phyloP scores from a whole-genome alignment of 1,139 yeast species.

The Candida buenavistaensis region DNA sequence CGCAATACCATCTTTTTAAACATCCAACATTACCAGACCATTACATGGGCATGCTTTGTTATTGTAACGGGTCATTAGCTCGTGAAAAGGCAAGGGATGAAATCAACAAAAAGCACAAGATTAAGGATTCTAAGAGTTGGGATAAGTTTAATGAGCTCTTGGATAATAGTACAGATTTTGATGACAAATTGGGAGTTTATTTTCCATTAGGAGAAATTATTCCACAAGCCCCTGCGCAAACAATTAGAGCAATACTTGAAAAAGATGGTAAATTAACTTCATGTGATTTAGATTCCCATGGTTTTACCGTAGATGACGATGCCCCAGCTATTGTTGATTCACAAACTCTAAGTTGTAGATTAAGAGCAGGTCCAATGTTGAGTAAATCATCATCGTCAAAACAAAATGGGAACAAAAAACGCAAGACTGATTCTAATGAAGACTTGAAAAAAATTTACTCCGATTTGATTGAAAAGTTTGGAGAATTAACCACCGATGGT shows the following conservation, averaged over 20 bases:
- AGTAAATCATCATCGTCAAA: constrained; percentile 18
- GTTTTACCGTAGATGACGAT: constrained; percentile 60
- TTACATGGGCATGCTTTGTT: constrained; percentile 95
- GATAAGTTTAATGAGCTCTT: constrained; percentile 60
- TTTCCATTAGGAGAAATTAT: constrained; percentile 89
- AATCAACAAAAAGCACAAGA: constrained; percentile 48
- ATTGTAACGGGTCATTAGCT: constrained; percentile 88
- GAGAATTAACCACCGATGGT: constrained; percentile 52
- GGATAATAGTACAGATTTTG: constrained; percentile 23
- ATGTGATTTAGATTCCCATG: constrained; percentile 18
- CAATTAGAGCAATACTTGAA: constrained; percentile 46
- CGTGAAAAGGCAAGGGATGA: constrained; percentile 73
- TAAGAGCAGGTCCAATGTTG: constrained; percentile 74
- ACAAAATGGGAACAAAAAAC: background rate
- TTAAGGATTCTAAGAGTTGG: constrained; percentile 51
- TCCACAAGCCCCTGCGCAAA: constrained; percentile 71
- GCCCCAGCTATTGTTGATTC: constrained; percentile 80
- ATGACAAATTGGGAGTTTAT: constrained; percentile 67
- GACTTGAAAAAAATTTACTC: constrained; percentile 23
- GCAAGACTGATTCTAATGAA: constrained; percentile 2
- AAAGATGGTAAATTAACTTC: constrained; percentile 20
- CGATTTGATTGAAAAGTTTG: constrained; percentile 32
- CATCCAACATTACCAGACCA: constrained; percentile 79
- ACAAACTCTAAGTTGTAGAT: constrained; percentile 81
- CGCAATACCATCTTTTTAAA: constrained; percentile 79